Evolutionary conservation across 441 rosid species (phyloP).

Genomic region (California macrophylla): DNA sequence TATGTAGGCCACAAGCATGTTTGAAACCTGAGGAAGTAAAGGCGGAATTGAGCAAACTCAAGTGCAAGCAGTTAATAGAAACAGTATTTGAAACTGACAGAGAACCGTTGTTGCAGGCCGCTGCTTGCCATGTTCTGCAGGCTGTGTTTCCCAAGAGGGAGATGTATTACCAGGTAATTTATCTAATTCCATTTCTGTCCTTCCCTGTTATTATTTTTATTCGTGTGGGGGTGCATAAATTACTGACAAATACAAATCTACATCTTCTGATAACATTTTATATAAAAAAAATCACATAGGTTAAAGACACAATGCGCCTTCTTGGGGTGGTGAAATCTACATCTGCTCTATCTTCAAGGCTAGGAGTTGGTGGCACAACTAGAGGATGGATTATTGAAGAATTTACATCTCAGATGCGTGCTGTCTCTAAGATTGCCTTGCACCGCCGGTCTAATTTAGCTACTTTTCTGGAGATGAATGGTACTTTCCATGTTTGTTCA

Average conservation of each 20-base stretch:
- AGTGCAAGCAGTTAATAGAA: conserved; percentile 80
- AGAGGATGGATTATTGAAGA: conserved; percentile 92
- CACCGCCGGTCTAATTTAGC: conserved; percentile 85
- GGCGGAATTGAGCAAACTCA: conserved; percentile 47
- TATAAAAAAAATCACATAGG: conserved; percentile 38
- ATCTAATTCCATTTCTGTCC: conserved; percentile 4
- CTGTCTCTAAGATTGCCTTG: conserved; percentile 97
- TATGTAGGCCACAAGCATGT: conserved; percentile 43
- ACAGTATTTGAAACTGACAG: conserved; percentile 84
- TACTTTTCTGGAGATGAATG: conserved; percentile 68
- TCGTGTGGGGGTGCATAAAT: not conserved
- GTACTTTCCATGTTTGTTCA: conserved; percentile 27
- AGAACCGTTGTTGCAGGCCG: conserved; percentile 83
- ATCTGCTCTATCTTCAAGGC: conserved; percentile 62
- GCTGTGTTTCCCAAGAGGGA: conserved; percentile 82
- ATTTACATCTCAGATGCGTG: conserved; percentile 94
- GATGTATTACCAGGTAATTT: conserved; percentile 72
- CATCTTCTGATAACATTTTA: conserved; percentile 16
- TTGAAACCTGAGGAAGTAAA: conserved; percentile 39
- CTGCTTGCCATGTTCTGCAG: conserved; percentile 87
- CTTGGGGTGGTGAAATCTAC: conserved; percentile 92
- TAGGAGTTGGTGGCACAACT: conserved; percentile 66
- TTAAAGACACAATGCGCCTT: conserved; percentile 91
- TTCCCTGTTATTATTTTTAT: conserved; percentile 7
- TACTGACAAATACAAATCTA: not conserved